Evolutionary conservation across 768 basidiomycete genomes (phyloP).

Genomic region (Mycena haematopus): DNA sequence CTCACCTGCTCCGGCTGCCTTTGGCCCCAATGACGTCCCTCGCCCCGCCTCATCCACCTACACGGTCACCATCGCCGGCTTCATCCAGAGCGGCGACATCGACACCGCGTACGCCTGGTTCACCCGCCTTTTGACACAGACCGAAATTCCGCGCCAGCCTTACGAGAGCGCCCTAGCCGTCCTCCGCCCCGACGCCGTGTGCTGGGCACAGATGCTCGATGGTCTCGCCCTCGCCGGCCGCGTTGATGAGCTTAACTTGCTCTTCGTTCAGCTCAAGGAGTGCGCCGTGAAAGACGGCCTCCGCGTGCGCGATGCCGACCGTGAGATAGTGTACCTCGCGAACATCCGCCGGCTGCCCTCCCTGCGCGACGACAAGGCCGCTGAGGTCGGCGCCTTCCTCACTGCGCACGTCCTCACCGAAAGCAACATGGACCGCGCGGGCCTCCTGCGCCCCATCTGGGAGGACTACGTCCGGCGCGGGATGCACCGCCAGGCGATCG

Average conservation of each 20-base stretch:
- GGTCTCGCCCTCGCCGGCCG: conserved; percentile 55
- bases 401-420: conserved; percentile 23
- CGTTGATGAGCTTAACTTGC: conserved; percentile 60
- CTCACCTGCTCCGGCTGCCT: conserved; percentile 43
- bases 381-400: conserved; percentile 39
- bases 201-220: conserved; percentile 69
- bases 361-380: conserved; percentile 17
- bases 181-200: conserved; percentile 55
- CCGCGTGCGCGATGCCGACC: conserved; percentile 44
- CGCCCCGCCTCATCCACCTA: conserved; percentile 69
- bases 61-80: conserved; percentile 67
- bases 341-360: conserved; percentile 45
- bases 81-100: conserved; percentile 66
- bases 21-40: conserved; percentile 52
- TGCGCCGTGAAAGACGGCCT: conserved; percentile 44
- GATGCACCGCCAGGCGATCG: conserved; percentile 35
- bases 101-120: conserved; percentile 76
- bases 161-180: conserved; percentile 51
- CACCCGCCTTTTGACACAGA: conserved; percentile 60
- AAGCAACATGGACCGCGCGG: conserved; percentile 31
- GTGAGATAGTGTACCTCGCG: conserved; percentile 49
- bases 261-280: conserved; percentile 51
- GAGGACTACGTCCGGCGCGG: conserved; percentile 38
- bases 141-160: conserved; percentile 38
- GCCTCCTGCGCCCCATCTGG: conserved; percentile 36